Base-by-base conservation (phyloP, 345 rosid species). In the Mangifera indica region DNA sequence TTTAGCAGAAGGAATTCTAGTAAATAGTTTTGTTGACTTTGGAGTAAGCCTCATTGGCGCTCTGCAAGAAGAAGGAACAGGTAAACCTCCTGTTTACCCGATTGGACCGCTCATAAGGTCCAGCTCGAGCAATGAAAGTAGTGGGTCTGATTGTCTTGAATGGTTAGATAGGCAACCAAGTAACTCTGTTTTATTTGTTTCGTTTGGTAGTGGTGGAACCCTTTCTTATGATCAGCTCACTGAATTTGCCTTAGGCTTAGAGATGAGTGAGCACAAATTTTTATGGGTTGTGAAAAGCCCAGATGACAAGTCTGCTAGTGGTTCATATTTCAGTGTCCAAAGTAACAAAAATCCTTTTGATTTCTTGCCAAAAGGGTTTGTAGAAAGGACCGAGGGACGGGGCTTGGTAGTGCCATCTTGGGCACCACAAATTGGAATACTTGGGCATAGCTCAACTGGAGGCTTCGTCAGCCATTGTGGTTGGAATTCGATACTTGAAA, bases 391-490 rank as follows among this genome's bases (percentile, higher is more conserved):
- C 53, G 71, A 71, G n/a, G 68, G 59, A 20, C 21, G n/a, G 15
- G 83, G 83, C 26, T 37, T 80, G 9, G 77, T 80, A 49, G 74
- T 80, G 2, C 71, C 71, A 5, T 25, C 57, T 11, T 81, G 84
- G 84, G 84, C 84, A 0, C 84, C 84, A 1, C 84, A 81, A 68
- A 52, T 13, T 24, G 71, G 74, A 37, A 40, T 81, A 1, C 70
- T 81, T 21, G 56, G 76, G 59, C 81, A 81, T n/a, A 68, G 67
- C 2, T 81, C 84, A 0, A 81, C 76, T 1, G 76, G 81, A 0
- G 81, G 81, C 55, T 81, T 81, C 72, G 8, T 77, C 72, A 77
- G 71, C 37, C 84, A 81, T 18, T 81, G 81, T 15, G 83, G 83
- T 8, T 80, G 83, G 80, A 80, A 80, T 59, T 80, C 80, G 3